These are phyloP conservation scores for Santalum album DNA, from an alignment of 164 flowering plant genomes.

Conservation along the genomic window DNA sequence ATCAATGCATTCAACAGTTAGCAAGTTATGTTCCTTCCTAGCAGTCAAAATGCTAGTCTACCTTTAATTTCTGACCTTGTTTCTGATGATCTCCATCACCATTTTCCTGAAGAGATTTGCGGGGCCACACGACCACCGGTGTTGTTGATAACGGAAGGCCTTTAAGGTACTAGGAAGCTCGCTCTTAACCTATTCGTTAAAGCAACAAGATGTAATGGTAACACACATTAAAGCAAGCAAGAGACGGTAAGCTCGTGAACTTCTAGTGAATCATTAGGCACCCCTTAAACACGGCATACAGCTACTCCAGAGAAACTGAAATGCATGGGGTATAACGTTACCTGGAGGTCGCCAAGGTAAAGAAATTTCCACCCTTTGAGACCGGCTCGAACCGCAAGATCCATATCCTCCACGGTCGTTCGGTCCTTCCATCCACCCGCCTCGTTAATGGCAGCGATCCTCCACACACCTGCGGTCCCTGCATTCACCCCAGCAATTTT, in stretches of 20 bases:
- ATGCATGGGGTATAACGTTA: too few species aligned
- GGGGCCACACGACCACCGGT: constrained; percentile 97
- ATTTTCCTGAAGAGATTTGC: constrained; percentile 90
- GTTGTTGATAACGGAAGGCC: constrained; percentile 94
- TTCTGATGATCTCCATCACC: constrained; percentile 75
- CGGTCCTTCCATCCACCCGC: constrained; percentile 98
- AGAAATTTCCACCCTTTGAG: constrained; percentile 93
- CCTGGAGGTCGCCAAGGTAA: constrained; percentile 81
- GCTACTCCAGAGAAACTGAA: not conserved
- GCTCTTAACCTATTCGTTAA: constrained; percentile 54
- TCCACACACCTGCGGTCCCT: constrained; percentile 98
- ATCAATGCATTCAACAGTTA: too few species aligned
- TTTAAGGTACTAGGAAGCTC: constrained; percentile 94
- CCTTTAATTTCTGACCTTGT: constrained; percentile 37
- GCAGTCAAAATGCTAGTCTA: too few species aligned
- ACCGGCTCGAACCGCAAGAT: constrained; percentile 88
- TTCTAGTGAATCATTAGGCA: too few species aligned
- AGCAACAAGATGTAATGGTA: too few species aligned
- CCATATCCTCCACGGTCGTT: constrained; percentile 98
- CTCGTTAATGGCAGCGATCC: constrained; percentile 83
- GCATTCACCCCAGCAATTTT: too few species aligned
- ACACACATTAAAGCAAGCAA: not conserved
- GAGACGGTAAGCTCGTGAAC: too few species aligned
- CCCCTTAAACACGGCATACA: too few species aligned
- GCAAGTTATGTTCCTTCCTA: too few species aligned